Conservation (phyloP, 129 eudicot species). For the Escallonia rubra region DNA sequence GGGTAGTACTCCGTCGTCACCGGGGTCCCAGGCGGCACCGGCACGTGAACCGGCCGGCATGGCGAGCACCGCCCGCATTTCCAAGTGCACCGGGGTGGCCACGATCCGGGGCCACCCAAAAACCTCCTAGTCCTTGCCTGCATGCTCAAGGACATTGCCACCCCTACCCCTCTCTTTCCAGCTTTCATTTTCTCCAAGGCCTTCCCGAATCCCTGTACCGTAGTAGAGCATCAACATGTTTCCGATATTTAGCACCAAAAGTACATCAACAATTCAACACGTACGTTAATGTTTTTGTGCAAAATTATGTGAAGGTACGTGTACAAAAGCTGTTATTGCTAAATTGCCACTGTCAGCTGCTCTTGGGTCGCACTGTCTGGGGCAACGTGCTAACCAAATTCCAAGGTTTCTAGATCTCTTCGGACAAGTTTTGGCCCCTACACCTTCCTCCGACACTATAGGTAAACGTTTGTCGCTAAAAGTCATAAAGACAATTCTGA, state of each 20-base stretch:
- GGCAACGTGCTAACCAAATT: too few species aligned
- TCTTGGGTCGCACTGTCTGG: too few species aligned
- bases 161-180: conserved; percentile 7
- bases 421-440: too few species aligned
- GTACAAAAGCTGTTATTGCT: conserved; percentile 1
- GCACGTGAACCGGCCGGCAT: conserved; percentile 71
- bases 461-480: too few species aligned
- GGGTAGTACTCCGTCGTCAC: conserved; percentile 84
- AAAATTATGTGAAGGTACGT: background rate
- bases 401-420: too few species aligned
- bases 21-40: conserved; percentile 76
- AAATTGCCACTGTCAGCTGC: background rate
- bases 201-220: conserved; percentile 12
- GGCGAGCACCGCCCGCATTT: conserved; percentile 83
- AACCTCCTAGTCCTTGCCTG: conserved; percentile 30
- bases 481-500: too few species aligned
- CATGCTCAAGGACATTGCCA: conserved; percentile 9
- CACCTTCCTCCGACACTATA: too few species aligned
- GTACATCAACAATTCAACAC: conserved; percentile 1
- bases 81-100: conserved; percentile 71
- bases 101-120: conserved; percentile 60
- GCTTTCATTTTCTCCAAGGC: conserved; percentile 1
- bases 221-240: background rate
- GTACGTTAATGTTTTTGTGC: conserved; percentile 6
- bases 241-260: background rate